Evolutionary conservation across 495 filamentous ascomycete genomes (phyloP), one percentile per base, ranked within the genome.

Genomic region (Aspergillus nanangensis): DNA sequence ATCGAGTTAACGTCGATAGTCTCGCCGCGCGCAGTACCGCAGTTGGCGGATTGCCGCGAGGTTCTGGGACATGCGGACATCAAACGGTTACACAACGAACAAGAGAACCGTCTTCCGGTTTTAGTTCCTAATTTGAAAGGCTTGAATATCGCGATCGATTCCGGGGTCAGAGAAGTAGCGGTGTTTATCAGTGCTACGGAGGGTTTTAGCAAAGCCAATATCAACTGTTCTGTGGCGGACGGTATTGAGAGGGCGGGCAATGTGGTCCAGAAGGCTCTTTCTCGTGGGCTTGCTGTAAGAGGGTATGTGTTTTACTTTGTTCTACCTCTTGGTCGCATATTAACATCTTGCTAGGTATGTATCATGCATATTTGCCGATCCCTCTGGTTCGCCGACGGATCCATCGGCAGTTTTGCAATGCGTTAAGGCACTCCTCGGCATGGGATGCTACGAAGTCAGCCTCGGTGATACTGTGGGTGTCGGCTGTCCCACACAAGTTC

Each of bases 1-100:
- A 72, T 75, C 38, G 71, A 74, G 45, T 44, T 72, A 15, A 71
- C 71, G 0, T 75, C 71, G 0, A 55, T 75, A 11, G 71, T 74
- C 0, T 71, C 71, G 5, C 62, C 69, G 8, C 61, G 56, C 15
- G 64, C 57, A 4, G 49, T 74, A 4, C 71, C 71, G 0, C 71
- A 75, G 27, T 35, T 75, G 15, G 58, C 66, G n/a, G 71, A 75
- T 48, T 65, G 58, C 44, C 52, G 55, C 0, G 55, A 65, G 25
- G 50, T 75, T 0, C 46, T 71, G 17, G 21, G 37, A 0, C 38
- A 49, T 14, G 18, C 43, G 0, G 13, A 11, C 0, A 50, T 65
- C 11, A 51, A 53, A 8, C 0, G 13, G 0, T 8, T 53, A 1
- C 9, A 60, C 3, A n/a, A 33, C 1, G 21, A 52, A 10, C 29